phyloP scores from a whole-genome alignment of 2,329 filamentous ascomycete genomes.

The Fragosphaeria purpurea region DNA sequence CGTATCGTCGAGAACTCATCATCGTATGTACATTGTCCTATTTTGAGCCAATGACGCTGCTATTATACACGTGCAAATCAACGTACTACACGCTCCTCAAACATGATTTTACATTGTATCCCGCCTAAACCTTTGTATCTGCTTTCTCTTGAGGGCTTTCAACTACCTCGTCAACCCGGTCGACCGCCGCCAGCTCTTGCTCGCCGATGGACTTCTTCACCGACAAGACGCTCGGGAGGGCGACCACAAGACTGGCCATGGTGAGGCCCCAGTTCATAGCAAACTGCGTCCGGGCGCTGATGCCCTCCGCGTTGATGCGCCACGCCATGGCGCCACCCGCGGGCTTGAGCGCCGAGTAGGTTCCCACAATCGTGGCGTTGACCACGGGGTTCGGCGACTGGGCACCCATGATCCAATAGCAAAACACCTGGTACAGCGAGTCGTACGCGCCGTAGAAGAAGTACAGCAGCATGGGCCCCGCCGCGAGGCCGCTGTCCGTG shows the following conservation, averaged over 20 bases:
- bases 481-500: slow-evolving; percentile 4
- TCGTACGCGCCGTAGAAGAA: slow-evolving; percentile 63
- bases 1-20: too few relatives aligned
- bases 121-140: neutral
- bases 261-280: slow-evolving; percentile 37
- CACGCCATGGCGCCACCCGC: slow-evolving; percentile 19
- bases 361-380: slow-evolving; percentile 34
- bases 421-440: slow-evolving; percentile 54
- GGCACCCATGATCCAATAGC: slow-evolving; percentile 48
- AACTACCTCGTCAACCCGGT: slow-evolving; percentile 1
- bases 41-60: too few relatives aligned
- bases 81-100: too few relatives aligned
- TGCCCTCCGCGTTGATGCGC: slow-evolving; percentile 32
- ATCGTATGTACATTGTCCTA: too few relatives aligned
- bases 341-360: slow-evolving; percentile 36
- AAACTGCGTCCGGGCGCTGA: slow-evolving; percentile 32
- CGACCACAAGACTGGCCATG: slow-evolving; percentile 31
- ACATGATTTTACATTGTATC: too few relatives aligned
- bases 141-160: neutral
- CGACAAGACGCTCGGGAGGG: slow-evolving; percentile 31
- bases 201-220: slow-evolving; percentile 22
- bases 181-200: slow-evolving; percentile 15
- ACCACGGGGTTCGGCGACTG: slow-evolving; percentile 30
- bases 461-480: slow-evolving; percentile 50
- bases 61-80: too few relatives aligned